Conservation (phyloP, 2,329 filamentous ascomycete species). For the Erysiphe neolycopersici region DNA sequence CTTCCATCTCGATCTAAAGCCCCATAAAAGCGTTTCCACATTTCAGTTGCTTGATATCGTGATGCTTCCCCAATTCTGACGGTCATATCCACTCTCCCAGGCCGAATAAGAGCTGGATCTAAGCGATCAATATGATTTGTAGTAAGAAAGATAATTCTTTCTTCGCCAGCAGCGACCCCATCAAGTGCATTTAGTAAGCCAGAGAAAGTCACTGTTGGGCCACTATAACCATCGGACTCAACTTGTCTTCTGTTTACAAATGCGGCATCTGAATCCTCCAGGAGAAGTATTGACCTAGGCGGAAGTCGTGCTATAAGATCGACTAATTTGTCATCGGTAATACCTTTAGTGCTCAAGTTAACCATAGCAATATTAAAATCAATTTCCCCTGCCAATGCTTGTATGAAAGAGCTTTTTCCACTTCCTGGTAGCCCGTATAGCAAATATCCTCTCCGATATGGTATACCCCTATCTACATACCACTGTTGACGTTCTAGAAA, state of each 20-base stretch:
- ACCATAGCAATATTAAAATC: constrained; percentile 26
- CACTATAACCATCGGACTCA: constrained; percentile 10
- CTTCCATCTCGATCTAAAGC: constrained; percentile 41
- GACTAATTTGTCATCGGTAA: constrained; percentile 31
- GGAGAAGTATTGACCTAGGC: constrained; percentile 24
- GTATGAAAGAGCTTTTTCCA: constrained; percentile 80
- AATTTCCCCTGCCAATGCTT: constrained; percentile 54
- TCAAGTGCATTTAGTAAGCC: constrained; percentile 68
- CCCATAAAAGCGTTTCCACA: constrained; percentile 92
- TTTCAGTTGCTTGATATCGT: constrained; percentile 52
- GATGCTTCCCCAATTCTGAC: constrained; percentile 73
- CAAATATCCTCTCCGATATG: constrained; percentile 51
- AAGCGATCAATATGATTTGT: constrained; percentile 85
- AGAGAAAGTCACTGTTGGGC: constrained; percentile 43
- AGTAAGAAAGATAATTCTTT: constrained; percentile 80
- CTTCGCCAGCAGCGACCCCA: constrained; percentile 81
- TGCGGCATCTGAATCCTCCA: constrained; percentile 27
- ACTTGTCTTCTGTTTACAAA: constrained; percentile 33
- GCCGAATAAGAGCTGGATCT: constrained; percentile 62
- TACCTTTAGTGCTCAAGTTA: constrained; percentile 20
- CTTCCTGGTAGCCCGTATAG: constrained; percentile 54
- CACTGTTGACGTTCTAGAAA: constrained; percentile 51
- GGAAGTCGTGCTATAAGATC: constrained; percentile 24
- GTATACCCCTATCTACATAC: constrained; percentile 54
- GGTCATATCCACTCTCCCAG: constrained; percentile 83